These are phyloP conservation scores for Blastocystis sp. DNA, from an alignment of 352 stramenopile species.

Conservation along the genomic window DNA sequence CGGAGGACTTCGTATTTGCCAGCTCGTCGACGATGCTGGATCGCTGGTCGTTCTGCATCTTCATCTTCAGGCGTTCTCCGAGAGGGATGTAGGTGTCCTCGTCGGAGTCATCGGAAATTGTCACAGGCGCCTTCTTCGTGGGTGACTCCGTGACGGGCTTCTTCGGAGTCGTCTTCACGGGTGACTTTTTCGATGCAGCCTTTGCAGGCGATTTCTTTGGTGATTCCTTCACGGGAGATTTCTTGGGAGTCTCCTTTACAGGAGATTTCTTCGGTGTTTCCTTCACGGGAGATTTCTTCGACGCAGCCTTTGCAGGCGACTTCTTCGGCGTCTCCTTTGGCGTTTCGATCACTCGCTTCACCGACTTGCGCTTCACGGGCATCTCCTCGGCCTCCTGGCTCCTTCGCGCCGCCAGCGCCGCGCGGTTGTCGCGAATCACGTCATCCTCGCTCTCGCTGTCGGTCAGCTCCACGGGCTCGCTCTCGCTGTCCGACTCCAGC, in stretches of 20 bases:
- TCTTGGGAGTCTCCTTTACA: not conserved
- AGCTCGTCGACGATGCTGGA: conserved; percentile 13
- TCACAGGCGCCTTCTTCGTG: not conserved
- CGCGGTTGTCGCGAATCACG: conserved; percentile 34
- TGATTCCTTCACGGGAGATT: not conserved
- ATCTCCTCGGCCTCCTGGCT: conserved; percentile 18
- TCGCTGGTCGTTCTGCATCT: conserved; percentile 2
- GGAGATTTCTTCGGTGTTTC: conserved; percentile 25
- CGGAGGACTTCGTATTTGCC: conserved; percentile 7
- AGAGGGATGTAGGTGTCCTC: conserved; percentile 24
- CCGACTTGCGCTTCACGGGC: not conserved
- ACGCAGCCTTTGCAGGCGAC: conserved; percentile 57
- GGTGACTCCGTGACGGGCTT: not conserved
- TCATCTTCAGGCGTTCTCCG: conserved; percentile 29
- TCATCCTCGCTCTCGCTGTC: conserved; percentile 17
- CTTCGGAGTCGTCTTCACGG: not conserved
- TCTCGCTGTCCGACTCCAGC: conserved; percentile 1
- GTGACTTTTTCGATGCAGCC: not conserved
- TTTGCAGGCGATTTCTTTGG: not conserved
- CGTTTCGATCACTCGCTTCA: not conserved
- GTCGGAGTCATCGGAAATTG: conserved; percentile 5
- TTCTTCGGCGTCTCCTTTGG: conserved; percentile 60
- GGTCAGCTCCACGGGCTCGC: not conserved
- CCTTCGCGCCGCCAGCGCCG: conserved; percentile 15
- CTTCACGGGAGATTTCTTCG: not conserved